These are phyloP conservation scores for Diplodia mutila DNA, from an alignment of 2,329 filamentous ascomycete species.

Conservation along the genomic window DNA sequence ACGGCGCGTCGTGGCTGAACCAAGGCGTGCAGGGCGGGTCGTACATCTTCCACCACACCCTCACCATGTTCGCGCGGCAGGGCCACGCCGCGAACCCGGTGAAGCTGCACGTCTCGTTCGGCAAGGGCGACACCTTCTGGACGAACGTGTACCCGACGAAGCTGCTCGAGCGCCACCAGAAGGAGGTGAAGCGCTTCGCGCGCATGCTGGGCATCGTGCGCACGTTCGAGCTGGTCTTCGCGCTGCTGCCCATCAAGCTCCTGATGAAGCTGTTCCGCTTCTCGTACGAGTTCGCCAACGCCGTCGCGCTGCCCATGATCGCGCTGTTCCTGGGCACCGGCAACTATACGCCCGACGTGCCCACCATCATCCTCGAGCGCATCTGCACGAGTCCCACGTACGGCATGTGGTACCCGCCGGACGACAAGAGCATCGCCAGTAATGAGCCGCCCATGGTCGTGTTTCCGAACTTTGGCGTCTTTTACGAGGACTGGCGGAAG, in stretches of 20 bases:
- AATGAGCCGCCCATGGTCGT: constrained; percentile 63
- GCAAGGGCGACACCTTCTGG: constrained; percentile 67
- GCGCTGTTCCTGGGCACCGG: constrained; percentile 75
- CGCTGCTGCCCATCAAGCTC: constrained; percentile 63
- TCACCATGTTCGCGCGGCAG: constrained; percentile 65
- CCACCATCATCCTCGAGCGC: constrained; percentile 65
- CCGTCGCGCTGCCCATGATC: constrained; percentile 71
- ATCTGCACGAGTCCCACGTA: constrained; percentile 58
- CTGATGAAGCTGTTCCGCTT: constrained; percentile 71
- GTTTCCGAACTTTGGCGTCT: constrained; percentile 64
- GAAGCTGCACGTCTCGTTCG: constrained; percentile 65
- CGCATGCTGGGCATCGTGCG: constrained; percentile 61
- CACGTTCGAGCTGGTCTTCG: constrained; percentile 64
- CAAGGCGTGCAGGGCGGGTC: constrained; percentile 67
- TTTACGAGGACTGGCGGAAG: constrained; percentile 64
- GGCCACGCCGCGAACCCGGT: constrained; percentile 61
- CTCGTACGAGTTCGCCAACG: constrained; percentile 70
- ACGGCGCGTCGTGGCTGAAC: constrained; percentile 64
- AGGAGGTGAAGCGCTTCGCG: constrained; percentile 60
- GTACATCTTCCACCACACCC: constrained; percentile 69
- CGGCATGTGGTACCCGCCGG: constrained; percentile 62
- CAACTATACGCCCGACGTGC: constrained; percentile 73
- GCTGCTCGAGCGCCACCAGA: constrained; percentile 59
- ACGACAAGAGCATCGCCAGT: constrained; percentile 52
- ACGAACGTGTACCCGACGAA: constrained; percentile 67